Conservation (phyloP, 805 yeast genomes). For the Candida arabinofermentans region DNA sequence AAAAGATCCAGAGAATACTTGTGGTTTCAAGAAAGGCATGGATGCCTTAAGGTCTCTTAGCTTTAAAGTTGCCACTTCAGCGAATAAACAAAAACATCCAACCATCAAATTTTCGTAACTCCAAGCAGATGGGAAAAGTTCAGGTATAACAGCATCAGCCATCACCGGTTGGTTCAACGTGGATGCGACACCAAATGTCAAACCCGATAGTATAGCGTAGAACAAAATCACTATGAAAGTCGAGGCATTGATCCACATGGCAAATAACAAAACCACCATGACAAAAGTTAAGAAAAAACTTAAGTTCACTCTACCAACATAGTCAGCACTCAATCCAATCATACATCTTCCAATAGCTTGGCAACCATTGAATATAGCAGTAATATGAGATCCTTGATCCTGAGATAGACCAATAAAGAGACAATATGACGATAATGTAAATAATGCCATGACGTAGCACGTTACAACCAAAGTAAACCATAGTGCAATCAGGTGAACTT, state of each 20-base stretch:
- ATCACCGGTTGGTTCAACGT: constrained; percentile 27
- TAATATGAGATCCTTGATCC: constrained; percentile 41
- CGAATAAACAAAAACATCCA: constrained; percentile 27
- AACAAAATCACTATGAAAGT: constrained; percentile 30
- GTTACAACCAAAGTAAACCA: constrained; percentile 34
- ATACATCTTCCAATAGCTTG: constrained; percentile 47
- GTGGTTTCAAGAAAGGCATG: constrained; percentile 53
- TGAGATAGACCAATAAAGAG: constrained; percentile 42
- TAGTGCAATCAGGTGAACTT: constrained; percentile 14
- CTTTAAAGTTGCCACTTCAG: constrained; percentile 29
- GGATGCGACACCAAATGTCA: constrained; percentile 41
- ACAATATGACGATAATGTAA: constrained; percentile 46
- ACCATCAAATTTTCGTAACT: constrained; percentile 24
- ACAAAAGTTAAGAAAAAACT: constrained; percentile 33
- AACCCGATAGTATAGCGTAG: constrained; percentile 42
- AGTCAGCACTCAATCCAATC: constrained; percentile 46
- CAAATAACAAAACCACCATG: constrained; percentile 37
- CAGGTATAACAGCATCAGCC: constrained; percentile 27
- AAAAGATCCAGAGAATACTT: constrained; percentile 56
- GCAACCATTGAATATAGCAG: constrained; percentile 43
- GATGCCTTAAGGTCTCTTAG: constrained; percentile 15
- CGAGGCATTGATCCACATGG: constrained; percentile 40
- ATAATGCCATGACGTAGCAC: constrained; percentile 43
- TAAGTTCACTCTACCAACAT: constrained; percentile 44
- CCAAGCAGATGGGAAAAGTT: constrained; percentile 30